These are phyloP conservation scores for Punica granatum DNA, from an alignment of 345 rosid genomes.

Conservation along the genomic window DNA sequence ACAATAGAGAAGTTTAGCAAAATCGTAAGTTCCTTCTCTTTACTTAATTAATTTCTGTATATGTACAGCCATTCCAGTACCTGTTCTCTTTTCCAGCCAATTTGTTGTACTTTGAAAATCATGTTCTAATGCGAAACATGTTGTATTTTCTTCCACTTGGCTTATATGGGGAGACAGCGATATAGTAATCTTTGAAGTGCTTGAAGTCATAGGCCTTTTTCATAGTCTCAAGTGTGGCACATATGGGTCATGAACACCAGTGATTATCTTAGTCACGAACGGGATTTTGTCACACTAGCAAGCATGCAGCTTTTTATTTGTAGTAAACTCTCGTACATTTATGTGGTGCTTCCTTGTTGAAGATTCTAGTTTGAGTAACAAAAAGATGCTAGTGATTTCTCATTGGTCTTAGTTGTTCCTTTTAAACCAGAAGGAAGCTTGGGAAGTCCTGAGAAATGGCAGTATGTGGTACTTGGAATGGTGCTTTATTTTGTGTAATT, in stretches of 20 bases:
- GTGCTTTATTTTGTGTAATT: neutral
- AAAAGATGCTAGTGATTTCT: too few relatives aligned
- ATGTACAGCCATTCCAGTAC: neutral
- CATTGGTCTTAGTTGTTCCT: neutral
- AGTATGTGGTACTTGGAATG: neutral
- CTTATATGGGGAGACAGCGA: neutral
- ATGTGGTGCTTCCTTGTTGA: neutral
- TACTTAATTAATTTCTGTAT: neutral
- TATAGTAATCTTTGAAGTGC: neutral
- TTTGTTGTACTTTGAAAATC: neutral
- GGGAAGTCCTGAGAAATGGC: neutral
- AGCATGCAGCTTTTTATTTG: too few relatives aligned
- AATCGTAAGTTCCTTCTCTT: constrained; percentile 42
- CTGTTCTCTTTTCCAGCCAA: neutral
- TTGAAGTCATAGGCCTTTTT: neutral
- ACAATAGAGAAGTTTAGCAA: constrained; percentile 90
- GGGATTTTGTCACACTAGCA: too few relatives aligned
- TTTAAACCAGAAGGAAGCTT: neutral
- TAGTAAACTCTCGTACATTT: neutral
- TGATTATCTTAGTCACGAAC: neutral
- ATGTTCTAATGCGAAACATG: neutral
- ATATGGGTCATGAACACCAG: neutral
- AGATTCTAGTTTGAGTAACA: neutral
- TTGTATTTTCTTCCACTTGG: neutral
- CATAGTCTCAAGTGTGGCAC: neutral